Conservation (phyloP, 2,329 filamentous ascomycete species). For the Colletotrichum kahawae region DNA sequence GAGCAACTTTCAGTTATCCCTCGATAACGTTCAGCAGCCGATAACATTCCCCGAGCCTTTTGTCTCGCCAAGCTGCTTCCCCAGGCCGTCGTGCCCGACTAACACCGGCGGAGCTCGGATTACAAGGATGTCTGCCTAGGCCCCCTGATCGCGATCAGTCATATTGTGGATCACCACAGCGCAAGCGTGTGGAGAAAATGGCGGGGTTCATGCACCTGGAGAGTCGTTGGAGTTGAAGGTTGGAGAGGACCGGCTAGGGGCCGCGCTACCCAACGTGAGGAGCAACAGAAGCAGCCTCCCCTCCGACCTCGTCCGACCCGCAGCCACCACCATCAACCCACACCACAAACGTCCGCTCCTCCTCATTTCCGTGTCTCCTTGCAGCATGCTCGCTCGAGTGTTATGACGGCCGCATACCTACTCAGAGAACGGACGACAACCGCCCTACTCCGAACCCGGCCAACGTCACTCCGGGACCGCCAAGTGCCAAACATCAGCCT, state of each 20-base stretch:
- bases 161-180: neutral
- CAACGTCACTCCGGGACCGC: neutral
- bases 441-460: neutral
- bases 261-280: neutral
- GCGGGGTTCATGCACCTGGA: conserved; percentile 4
- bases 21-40: neutral
- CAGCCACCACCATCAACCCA: neutral
- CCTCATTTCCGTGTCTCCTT: neutral
- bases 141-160: neutral
- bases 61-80: neutral
- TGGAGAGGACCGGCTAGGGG: neutral
- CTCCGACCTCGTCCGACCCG: neutral
- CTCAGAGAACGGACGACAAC: neutral
- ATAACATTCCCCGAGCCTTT: neutral
- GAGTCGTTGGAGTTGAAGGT: neutral
- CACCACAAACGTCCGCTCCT: neutral
- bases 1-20: neutral
- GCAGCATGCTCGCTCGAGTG: neutral
- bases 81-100: neutral
- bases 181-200: conserved; percentile 7
- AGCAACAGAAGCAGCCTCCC: neutral
- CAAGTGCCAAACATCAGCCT: neutral
- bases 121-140: neutral
- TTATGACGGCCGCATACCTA: neutral
- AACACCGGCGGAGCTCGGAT: conserved; percentile 4